Evolutionary conservation across 345 rosid species (phyloP), one percentile per base, ranked within the genome.

Genomic region (Hypericum perforatum): DNA sequence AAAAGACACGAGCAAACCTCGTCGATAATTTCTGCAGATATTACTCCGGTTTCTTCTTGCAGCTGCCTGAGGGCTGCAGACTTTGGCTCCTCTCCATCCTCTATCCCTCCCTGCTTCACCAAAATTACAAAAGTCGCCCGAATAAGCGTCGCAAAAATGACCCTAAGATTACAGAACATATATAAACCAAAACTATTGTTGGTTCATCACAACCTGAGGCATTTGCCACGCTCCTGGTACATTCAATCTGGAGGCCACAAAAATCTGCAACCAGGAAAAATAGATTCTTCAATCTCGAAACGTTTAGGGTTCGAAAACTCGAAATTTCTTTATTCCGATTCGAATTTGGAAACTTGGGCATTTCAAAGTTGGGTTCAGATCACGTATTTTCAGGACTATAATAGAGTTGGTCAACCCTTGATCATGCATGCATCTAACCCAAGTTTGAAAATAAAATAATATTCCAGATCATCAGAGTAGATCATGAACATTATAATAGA

Each of bases 211-310:
- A 57, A 85, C 98, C 98, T 92, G 98, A 63, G 96, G 96, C 98
- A 92, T 92, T 80, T 92, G 98, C 98, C 98, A 92, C 16, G 96
- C 98, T 80, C 98, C 98, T 0, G 96, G 98, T 70, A 92, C 96
- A 72, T 92, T 92, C 72, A 92, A 70, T 62, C 95, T 92, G 1
- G 98, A 88, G 38, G 83, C 98, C 69, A 92, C 96, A 71, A 92
- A 92, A 14, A 92, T 77, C 98, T 92, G 78, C 62, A 43, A 60
- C 11, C 29, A 49, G 57, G 57, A 16, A n/a, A 16, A 10, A 14
- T 36, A 43, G 41, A 5, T 11, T 56, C 40, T 54, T 32, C 14
- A 55, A 43, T 9, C 55, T 4, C 32, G 32, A 22, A 1, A 22
- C 4, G 32, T 22, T 22, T 22, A 1, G 32, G 32, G 32, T 22